Base-by-base conservation (phyloP, 768 basidiomycete species). In the Clitopilus passeckerianus region DNA sequence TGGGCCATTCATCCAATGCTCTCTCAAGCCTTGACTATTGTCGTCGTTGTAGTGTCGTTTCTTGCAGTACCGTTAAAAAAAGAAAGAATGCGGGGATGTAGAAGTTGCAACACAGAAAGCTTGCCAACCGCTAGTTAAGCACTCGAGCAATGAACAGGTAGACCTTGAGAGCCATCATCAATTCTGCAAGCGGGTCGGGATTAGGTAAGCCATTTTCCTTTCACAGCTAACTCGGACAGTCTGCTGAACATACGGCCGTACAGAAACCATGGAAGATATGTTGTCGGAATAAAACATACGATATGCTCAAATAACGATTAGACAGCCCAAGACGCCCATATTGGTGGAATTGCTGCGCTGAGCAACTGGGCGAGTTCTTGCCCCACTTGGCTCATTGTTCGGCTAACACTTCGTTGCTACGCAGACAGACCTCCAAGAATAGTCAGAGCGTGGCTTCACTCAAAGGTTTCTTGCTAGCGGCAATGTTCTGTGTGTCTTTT, bases 1-100 rank as follows among this genome's bases (percentile, higher is more conserved):
- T 91, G 87, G 34, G 90, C 90, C 90, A 91, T 91, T 34, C 46
- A 50, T 50, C 46, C 46, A 50, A 50, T 50, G 46, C 46, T 50
- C 18, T n/a, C n/a, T n/a, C n/a, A n/a, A n/a, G n/a, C n/a, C 20
- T 50, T 50, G 46, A 18, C 22, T 50, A 50, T 23, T 10, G 46
- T 50, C n/a, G 46, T 50, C 10, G 46, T 41, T 9, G 37, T 41
- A 5, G 3, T 41, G 37, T 50, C 46, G 46, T 50, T 22, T n/a
- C 46, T 50, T n/a, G 46, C 18, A 12, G 22, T 50, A 18, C n/a
- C 22, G 6, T n/a, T 18, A 50, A 50, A 20, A 22, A 23, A 50
- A 50, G 18, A 50, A 50, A 50, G 27, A 30, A 30, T 30, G 27
- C 27, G 27, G 27, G 27, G 7, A 50, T 5, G 46, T 23, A 12